A percentile compares a stretch with the other conserved stretches of the same genome.
These are phyloP conservation scores for Hygrophila difformis DNA, from an alignment of 257 asterid species.

Conservation along the genomic window DNA sequence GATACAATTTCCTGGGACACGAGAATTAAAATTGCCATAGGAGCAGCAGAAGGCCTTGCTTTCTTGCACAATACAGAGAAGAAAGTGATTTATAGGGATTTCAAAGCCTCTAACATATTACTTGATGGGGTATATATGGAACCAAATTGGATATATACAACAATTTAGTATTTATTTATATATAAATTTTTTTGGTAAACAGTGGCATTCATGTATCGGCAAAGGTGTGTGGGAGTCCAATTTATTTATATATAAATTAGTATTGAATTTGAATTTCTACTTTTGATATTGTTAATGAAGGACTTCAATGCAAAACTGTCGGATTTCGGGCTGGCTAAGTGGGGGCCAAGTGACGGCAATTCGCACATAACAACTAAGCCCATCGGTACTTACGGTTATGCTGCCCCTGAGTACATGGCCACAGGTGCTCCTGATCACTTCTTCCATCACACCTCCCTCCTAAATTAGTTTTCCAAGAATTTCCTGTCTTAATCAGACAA, in stretches of 20 bases:
- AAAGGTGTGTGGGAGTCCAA: too few species aligned
- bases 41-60: conserved; percentile 72
- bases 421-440: too few species aligned
- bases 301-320: conserved; percentile 73
- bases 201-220: too few species aligned
- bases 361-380: conserved; percentile 67
- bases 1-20: conserved; percentile 72
- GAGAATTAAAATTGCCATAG: conserved; percentile 63
- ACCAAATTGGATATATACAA: too few species aligned
- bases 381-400: conserved; percentile 81
- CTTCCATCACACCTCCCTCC: too few species aligned
- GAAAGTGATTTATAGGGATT: conserved; percentile 70
- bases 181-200: too few species aligned
- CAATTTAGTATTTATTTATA: too few species aligned
- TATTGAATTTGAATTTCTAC: too few species aligned
- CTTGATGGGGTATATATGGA: conserved; percentile 41
- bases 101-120: conserved; percentile 71
- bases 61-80: conserved; percentile 59
- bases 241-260: too few species aligned
- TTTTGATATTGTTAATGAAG: too few species aligned
- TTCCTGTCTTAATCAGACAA: too few species aligned
- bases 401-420: conserved; percentile 87
- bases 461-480: too few species aligned
- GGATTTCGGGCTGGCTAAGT: conserved; percentile 88
- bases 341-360: conserved; percentile 64